phyloP scores from a whole-genome alignment of 2,329 filamentous ascomycete species.

The Epichloe hybrida region DNA sequence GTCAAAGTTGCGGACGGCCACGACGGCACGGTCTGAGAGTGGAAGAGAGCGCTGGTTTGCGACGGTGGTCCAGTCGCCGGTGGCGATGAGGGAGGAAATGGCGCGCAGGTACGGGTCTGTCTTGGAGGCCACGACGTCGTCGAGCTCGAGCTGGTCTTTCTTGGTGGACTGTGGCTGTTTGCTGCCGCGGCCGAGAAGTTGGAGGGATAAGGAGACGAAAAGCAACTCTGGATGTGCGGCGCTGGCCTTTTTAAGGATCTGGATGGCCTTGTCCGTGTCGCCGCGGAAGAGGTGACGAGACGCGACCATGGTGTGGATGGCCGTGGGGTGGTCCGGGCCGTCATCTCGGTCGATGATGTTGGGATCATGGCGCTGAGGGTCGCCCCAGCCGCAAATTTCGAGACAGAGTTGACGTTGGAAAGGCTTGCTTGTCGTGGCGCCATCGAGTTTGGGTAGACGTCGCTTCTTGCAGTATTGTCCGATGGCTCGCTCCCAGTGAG shows the following conservation, averaged over 20 bases:
- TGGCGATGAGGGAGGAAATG: slow-evolving; percentile 64
- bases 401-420: slow-evolving; percentile 64
- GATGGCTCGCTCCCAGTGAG: slow-evolving; percentile 48
- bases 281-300: slow-evolving; percentile 65
- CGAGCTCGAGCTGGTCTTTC: slow-evolving; percentile 42
- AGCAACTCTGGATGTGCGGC: slow-evolving; percentile 48
- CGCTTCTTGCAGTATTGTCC: slow-evolving; percentile 49
- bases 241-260: slow-evolving; percentile 55
- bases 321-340: slow-evolving; percentile 35
- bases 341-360: slow-evolving; percentile 29
- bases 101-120: slow-evolving; percentile 69
- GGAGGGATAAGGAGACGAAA: slow-evolving; percentile 54
- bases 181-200: slow-evolving; percentile 42
- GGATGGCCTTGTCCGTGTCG: slow-evolving; percentile 52
- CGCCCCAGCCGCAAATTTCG: slow-evolving; percentile 62
- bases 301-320: slow-evolving; percentile 57
- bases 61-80: slow-evolving; percentile 62
- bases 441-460: slow-evolving; percentile 48
- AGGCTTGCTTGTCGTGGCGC: slow-evolving; percentile 48
- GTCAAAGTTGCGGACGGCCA: slow-evolving; percentile 54
- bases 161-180: slow-evolving; percentile 18
- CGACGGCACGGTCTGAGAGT: slow-evolving; percentile 58
- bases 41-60: slow-evolving; percentile 61
- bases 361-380: slow-evolving; percentile 31
- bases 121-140: slow-evolving; percentile 45